phyloP scores from a whole-genome alignment of 1,284 basidiomycete genomes.

The Coniferiporia sulphurascens region DNA sequence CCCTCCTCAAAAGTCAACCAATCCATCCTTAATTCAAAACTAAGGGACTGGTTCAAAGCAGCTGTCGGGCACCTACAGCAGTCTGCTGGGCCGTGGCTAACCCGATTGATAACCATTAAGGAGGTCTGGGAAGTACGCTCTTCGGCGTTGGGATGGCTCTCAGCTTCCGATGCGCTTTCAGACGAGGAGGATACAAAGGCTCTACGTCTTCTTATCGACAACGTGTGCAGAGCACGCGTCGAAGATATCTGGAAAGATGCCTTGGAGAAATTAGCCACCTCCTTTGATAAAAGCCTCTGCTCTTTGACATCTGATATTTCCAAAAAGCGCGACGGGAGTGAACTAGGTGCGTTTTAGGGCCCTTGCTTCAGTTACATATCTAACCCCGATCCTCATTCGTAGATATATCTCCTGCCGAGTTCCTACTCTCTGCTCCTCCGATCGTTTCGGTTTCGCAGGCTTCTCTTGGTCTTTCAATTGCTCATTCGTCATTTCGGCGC shows the following conservation, averaged over 20 bases:
- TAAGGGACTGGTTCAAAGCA: slow-evolving; percentile 57
- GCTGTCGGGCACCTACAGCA: slow-evolving; percentile 42
- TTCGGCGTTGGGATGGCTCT: slow-evolving; percentile 44
- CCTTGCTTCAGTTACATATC: not conserved
- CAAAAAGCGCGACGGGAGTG: slow-evolving; percentile 23
- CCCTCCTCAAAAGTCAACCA: slow-evolving; percentile 45
- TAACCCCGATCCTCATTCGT: slow-evolving; percentile 16
- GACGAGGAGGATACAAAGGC: slow-evolving; percentile 35
- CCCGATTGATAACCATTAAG: slow-evolving; percentile 47
- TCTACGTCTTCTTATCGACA: slow-evolving; percentile 45
- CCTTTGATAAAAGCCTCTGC: slow-evolving; percentile 40
- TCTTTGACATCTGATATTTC: slow-evolving; percentile 26
- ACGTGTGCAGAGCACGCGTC: slow-evolving; percentile 46
- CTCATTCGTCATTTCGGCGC: slow-evolving; percentile 48
- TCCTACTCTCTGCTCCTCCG: slow-evolving; percentile 50
- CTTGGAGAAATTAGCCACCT: slow-evolving; percentile 38
- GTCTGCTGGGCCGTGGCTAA: slow-evolving; percentile 52
- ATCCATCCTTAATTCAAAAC: slow-evolving; percentile 38
- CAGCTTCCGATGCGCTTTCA: slow-evolving; percentile 36
- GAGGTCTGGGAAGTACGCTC: slow-evolving; percentile 64
- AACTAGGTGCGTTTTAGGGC: slow-evolving; percentile 29
- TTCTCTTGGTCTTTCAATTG: slow-evolving; percentile 32
- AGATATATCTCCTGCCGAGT: slow-evolving; percentile 49
- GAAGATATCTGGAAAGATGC: slow-evolving; percentile 50
- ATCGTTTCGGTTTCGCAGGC: slow-evolving; percentile 41